Evolutionary conservation across 2,329 filamentous ascomycete species (phyloP).

Genomic region (Aureobasidium subglaciale): DNA sequence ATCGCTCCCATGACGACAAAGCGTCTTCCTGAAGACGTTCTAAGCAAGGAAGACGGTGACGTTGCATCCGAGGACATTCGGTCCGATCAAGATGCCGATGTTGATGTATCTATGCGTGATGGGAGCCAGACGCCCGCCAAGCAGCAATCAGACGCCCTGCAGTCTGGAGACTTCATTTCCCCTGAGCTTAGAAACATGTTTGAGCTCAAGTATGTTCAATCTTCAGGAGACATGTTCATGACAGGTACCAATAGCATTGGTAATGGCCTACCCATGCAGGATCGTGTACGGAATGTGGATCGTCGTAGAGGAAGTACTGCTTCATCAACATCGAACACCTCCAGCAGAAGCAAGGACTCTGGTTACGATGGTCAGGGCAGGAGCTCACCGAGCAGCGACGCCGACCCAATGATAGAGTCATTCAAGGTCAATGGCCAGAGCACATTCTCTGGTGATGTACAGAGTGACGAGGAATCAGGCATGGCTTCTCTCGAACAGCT

Average conservation of each 20-base stretch:
- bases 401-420: slow-evolving; percentile 5
- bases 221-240: slow-evolving; percentile 43
- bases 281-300: slow-evolving; percentile 23
- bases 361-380: slow-evolving; percentile 13
- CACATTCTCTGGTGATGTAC: slow-evolving; percentile 12
- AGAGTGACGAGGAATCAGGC: slow-evolving; percentile 16
- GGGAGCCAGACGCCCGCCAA: slow-evolving; percentile 13
- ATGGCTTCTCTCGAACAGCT: slow-evolving; percentile 12
- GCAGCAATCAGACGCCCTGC: slow-evolving; percentile 47
- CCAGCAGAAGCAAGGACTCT: slow-evolving; percentile 18
- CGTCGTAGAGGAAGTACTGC: slow-evolving; percentile 19
- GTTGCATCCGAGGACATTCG: slow-evolving; percentile 20
- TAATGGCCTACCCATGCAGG: slow-evolving; percentile 22
- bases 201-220: slow-evolving; percentile 59
- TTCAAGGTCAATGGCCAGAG: background rate
- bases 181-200: slow-evolving; percentile 65
- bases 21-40: slow-evolving; percentile 38
- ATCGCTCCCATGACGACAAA: slow-evolving; percentile 62
- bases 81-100: slow-evolving; percentile 71
- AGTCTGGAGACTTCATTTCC: slow-evolving; percentile 52
- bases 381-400: slow-evolving; percentile 19
- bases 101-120: slow-evolving; percentile 60
- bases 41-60: slow-evolving; percentile 43
- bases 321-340: slow-evolving; percentile 24
- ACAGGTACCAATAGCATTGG: slow-evolving; percentile 49